Evolutionary conservation across 2,329 filamentous ascomycete species (phyloP), one percentile per base, ranked within the genome.

Genomic region (Pseudopyricularia cyperi): DNA sequence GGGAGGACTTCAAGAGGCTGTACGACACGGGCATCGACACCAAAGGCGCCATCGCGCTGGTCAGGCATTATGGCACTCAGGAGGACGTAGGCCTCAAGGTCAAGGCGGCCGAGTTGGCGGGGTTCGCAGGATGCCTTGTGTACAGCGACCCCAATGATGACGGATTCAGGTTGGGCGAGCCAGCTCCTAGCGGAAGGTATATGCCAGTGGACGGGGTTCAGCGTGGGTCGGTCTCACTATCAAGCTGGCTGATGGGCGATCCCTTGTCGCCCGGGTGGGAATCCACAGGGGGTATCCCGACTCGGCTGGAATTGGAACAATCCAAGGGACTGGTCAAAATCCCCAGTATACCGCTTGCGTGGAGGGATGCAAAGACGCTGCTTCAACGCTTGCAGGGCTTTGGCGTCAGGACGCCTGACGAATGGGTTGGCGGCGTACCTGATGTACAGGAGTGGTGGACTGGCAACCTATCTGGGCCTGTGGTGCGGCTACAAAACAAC

Each of bases 61-160:
- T 97, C 19, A 78, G 87, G 53, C 85, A 93, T 63, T 83, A 85
- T 58, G 89, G 88, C 33, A 79, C 80, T 1, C 81, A 91, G 61
- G 72, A 71, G 2, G 86, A 94, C 62, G 73, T 78, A 6, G 86
- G 80, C 2, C 69, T 94, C 59, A 96, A 97, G 66, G 79, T 98
- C 60, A 95, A 91, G 68, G 87, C 87, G 9, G 93, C 93, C 1
- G 87, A 96, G 66, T 65, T 88, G 59, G 87, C 86, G 14, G 93
- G 93, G 2, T 93, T 89, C 57, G 81, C 76, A 2, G 93, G 91
- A 14, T 94, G 89, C 60, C 79, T 98, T 52, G 87, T 95, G 53
- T 98, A 96, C 70, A 95, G 85, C 50, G 93, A 97, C 63, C 91
- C 91, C 0, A 75, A 77, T 1, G 85, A 96, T 50, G 86, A 95